Conservation (phyloP, 2,329 filamentous ascomycete species). For the Tolypocladium tropicale region DNA sequence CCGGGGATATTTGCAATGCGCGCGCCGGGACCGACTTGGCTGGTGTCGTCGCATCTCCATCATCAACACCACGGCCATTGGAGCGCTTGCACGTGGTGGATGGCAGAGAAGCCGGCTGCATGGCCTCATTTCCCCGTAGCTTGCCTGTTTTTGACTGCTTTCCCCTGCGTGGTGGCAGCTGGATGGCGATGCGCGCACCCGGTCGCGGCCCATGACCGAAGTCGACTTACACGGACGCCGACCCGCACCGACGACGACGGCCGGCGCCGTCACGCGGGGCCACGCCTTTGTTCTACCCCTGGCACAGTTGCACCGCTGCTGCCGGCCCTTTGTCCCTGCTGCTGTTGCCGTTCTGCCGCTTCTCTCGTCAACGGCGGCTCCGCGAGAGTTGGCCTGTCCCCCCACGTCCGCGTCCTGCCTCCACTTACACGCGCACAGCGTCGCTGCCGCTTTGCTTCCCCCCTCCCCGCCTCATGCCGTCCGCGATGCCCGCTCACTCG, state of each 20-base stretch:
- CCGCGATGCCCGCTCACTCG: neutral
- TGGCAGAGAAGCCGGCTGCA: too few relatives aligned
- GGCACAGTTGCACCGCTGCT: neutral
- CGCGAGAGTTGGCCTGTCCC: neutral
- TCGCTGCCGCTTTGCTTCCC: neutral
- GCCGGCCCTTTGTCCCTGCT: neutral
- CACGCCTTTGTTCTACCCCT: neutral
- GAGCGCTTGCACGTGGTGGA: neutral
- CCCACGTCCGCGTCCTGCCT: neutral
- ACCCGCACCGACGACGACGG: neutral
- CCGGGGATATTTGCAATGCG: too few relatives aligned
- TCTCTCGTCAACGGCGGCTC: neutral
- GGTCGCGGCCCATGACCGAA: neutral
- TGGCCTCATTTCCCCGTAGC: too few relatives aligned
- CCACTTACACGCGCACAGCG: neutral
- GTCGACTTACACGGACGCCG: neutral
- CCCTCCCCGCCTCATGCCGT: neutral
- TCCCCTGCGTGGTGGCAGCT: neutral
- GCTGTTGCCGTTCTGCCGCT: neutral
- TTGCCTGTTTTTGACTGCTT: neutral
- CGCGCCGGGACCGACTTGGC: too few relatives aligned
- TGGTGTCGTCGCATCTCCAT: too few relatives aligned
- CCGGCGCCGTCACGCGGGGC: neutral
- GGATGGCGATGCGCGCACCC: neutral
- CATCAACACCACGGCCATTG: neutral